A percentile compares a stretch with the other conserved stretches of the same genome.
phyloP scores from a whole-genome alignment of 192 early-diverging fungal species.

The Coemansia sp. region DNA sequence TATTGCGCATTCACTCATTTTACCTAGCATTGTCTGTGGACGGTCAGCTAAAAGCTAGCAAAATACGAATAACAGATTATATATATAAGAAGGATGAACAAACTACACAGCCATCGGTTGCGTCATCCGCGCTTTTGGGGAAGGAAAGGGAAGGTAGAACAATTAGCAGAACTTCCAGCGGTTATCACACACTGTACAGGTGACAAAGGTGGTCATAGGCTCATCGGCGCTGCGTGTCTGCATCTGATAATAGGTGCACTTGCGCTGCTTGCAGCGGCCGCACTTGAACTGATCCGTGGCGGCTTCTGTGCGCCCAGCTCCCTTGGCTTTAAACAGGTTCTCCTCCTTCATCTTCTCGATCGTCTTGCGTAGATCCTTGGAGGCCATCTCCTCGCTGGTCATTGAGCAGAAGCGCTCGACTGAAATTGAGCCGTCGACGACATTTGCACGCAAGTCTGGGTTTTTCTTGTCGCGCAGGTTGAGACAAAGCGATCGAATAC shows the following conservation, averaged over 20 bases:
- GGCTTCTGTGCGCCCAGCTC: constrained; percentile 69
- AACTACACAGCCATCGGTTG: too few relatives aligned
- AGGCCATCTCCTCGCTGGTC: constrained; percentile 89
- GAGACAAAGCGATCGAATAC: constrained; percentile 72
- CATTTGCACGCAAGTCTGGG: constrained; percentile 66
- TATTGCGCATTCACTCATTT: background rate
- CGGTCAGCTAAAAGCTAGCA: too few relatives aligned
- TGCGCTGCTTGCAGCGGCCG: constrained; percentile 86
- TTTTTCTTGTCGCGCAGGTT: constrained; percentile 80
- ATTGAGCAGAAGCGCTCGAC: constrained; percentile 72
- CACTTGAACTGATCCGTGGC: constrained; percentile 94
- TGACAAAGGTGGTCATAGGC: constrained; percentile 98
- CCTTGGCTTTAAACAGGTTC: constrained; percentile 74
- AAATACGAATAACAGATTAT: background rate
- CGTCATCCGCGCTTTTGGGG: background rate
- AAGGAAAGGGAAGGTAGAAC: background rate
- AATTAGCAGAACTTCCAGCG: constrained; percentile 70
- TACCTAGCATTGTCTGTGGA: too few relatives aligned
- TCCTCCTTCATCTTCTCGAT: constrained; percentile 70
- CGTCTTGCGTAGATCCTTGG: constrained; percentile 73
- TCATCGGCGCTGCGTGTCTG: constrained; percentile 97
- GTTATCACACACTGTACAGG: constrained; percentile 81
- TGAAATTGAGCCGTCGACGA: constrained; percentile 68
- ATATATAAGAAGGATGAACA: background rate
- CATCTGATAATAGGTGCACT: constrained; percentile 92